These are phyloP conservation scores for Sequoia sempervirens DNA, from an alignment of 75 land plant genomes.

Conservation along the genomic window DNA sequence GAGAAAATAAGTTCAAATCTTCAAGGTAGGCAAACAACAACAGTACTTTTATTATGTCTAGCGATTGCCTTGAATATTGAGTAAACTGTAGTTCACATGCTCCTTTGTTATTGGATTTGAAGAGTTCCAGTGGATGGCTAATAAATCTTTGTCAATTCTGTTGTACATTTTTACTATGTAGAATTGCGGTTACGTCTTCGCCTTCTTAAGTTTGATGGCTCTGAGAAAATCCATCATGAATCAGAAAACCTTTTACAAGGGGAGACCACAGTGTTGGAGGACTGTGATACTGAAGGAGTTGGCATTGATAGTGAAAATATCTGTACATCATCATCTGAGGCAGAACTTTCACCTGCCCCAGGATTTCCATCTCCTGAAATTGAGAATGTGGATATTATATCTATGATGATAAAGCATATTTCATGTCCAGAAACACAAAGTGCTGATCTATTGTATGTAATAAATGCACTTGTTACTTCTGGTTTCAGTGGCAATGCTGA, in stretches of 20 bases:
- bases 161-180: slow-evolving; percentile 13
- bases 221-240: slow-evolving; percentile 16
- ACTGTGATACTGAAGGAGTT: neutral
- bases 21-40: slow-evolving; percentile 34
- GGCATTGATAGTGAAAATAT: slow-evolving; percentile 1
- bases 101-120: neutral
- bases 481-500: slow-evolving; percentile 38
- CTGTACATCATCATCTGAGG: neutral
- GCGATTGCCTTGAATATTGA: too few species aligned
- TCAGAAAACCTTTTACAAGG: slow-evolving; percentile 9
- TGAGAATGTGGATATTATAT: slow-evolving; percentile 1
- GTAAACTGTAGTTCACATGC: neutral
- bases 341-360: slow-evolving; percentile 19
- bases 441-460: slow-evolving; percentile 18
- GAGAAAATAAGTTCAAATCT: slow-evolving; percentile 58
- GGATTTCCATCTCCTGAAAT: neutral
- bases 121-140: neutral
- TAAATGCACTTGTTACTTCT: slow-evolving; percentile 49
- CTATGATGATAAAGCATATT: neutral
- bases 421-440: neutral
- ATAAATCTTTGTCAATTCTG: neutral
- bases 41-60: neutral
- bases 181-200: slow-evolving; percentile 57
- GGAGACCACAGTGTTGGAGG: slow-evolving; percentile 19
- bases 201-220: slow-evolving; percentile 30